phyloP scores from a whole-genome alignment of 2,329 filamentous ascomycete genomes.

The Colletotrichum tabaci region DNA sequence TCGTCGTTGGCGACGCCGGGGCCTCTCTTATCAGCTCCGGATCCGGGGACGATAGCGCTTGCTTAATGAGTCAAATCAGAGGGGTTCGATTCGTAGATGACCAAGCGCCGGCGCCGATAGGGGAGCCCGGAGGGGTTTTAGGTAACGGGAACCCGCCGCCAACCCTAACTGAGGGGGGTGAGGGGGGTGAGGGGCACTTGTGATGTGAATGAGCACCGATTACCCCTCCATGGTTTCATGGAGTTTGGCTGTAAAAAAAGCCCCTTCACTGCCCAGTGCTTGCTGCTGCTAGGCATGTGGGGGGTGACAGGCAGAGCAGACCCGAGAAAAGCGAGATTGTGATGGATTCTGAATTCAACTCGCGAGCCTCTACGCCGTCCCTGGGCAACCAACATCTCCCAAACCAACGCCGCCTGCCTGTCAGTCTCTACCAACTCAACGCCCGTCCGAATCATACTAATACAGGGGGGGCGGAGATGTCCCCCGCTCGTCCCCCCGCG shows the following conservation, averaged over 20 bases:
- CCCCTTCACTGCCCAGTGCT: background rate
- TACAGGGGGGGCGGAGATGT: background rate
- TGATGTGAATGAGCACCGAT: conserved; percentile 4
- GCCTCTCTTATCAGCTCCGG: conserved; percentile 36
- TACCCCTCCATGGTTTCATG: conserved; percentile 14
- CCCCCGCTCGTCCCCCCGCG: no score
- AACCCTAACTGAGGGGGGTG: conserved; percentile 25
- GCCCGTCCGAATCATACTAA: background rate
- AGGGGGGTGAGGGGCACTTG: conserved; percentile 27
- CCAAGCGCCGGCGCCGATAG: conserved; percentile 29
- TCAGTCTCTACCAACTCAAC: background rate
- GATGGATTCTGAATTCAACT: background rate
- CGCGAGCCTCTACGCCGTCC: conserved; percentile 4
- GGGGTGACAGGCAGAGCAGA: no score
- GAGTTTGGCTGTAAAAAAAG: background rate
- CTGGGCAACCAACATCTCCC: background rate
- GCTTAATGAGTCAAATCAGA: conserved; percentile 29
- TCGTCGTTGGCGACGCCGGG: conserved; percentile 20
- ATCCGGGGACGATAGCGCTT: conserved; percentile 20
- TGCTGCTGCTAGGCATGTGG: background rate
- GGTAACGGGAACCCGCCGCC: conserved; percentile 16
- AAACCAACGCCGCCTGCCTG: conserved; percentile 12
- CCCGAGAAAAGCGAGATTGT: background rate
- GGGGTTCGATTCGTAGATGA: conserved; percentile 29
- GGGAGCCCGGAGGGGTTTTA: conserved; percentile 8